Base-by-base conservation (phyloP, 139 green algal species). In the Auxenochlorella protothecoides region DNA sequence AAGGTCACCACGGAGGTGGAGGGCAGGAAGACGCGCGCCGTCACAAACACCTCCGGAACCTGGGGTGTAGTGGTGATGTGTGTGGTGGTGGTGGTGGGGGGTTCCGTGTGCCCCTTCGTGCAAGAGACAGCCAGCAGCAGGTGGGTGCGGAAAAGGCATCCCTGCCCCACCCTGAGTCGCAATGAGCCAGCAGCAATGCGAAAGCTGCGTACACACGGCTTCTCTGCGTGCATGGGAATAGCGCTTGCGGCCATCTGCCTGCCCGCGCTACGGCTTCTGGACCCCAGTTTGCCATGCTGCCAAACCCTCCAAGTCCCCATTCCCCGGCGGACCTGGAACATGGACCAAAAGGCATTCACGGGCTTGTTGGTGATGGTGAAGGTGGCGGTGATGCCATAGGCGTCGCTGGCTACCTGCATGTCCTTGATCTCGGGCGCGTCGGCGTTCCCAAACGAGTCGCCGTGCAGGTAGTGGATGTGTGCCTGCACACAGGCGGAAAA, bases 381-480 rank as follows among this genome's bases (percentile, higher is more conserved):
- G 59, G 63, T 68, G 15, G 84, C 73, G 54, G 62, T 79, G 12
- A 85, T 81, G 55, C 64, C 69, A 65, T 73, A 85, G 2, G 74
- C 72, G 59, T 84, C 74, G n/a, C 15, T 55, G 9, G 11, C 65
- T 56, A 82, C 81, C 15, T 71, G 71, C 87, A 95, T 93, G 76
- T 88, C 85, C 56, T 77, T 68, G 61, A 95, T 89, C 65, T 81
- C 73, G 0, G 89, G 89, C 68, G 81, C 74, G 7, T 83, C 84
- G 71, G 75, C 57, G 57, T 77, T 77, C 53, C 55, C 67, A 15
- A 79, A 68, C 4, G 15, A 83, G 83, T 89, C 86, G 54, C 63
- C 63, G 72, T 95, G 89, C 79, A 95, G 75, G 87, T 92, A 95
- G 77, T 95, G 89, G 79, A 95, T 95, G 84, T 95, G 89, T 8